These are phyloP conservation scores for Globisporangium carolinianum DNA, from an alignment of 352 stramenopile genomes.

Conservation along the genomic window DNA sequence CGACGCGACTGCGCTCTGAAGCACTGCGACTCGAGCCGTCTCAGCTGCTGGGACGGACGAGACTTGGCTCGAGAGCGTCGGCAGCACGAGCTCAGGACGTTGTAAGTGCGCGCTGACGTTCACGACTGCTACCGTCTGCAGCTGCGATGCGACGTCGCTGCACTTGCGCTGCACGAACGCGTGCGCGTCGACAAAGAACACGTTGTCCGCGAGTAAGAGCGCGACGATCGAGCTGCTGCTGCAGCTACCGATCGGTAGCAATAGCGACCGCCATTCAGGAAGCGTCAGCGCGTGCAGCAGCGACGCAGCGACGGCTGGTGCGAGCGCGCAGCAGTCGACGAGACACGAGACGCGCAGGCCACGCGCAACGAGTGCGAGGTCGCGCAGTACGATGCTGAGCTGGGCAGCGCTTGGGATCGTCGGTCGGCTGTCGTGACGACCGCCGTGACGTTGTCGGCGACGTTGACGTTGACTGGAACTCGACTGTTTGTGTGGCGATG, in stretches of 20 bases:
- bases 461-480: no score
- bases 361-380: slow-evolving; percentile 29
- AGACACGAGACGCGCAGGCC: slow-evolving; percentile 35
- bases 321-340: slow-evolving; percentile 32
- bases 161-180: slow-evolving; percentile 31
- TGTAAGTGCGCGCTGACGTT: slow-evolving; percentile 25
- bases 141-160: slow-evolving; percentile 13
- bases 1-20: neutral
- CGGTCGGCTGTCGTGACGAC: neutral
- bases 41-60: no score
- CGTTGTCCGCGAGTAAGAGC: slow-evolving; percentile 29
- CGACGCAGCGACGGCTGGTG: slow-evolving; percentile 14
- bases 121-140: slow-evolving; percentile 17
- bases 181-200: slow-evolving; percentile 34
- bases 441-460: neutral
- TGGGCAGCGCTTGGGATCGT: slow-evolving; percentile 8
- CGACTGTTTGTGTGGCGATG: neutral
- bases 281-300: slow-evolving; percentile 16
- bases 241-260: neutral
- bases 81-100: slow-evolving; percentile 10
- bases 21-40: neutral
- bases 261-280: neutral
- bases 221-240: slow-evolving; percentile 12
- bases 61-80: neutral
- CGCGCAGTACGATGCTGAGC: slow-evolving; percentile 22